Evolutionary conservation across 2,329 filamentous ascomycete species (phyloP), one percentile per base, ranked within the genome.

Genomic region (Penicillium sp.): DNA sequence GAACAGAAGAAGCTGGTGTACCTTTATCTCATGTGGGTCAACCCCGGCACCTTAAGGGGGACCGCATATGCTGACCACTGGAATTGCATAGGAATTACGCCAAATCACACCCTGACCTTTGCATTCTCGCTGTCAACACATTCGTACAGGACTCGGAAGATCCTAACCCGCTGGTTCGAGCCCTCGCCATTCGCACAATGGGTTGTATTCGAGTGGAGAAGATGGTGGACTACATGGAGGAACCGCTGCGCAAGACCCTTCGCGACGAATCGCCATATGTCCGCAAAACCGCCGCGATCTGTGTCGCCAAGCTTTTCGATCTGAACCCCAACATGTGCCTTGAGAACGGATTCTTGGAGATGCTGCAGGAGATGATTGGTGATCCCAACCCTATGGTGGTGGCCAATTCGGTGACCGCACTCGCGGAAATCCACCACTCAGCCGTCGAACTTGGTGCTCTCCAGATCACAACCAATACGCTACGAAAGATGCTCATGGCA

Each of bases 1-100:
- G 95, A 99, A 75, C 95, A 99, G 82, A 99, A 99, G 86, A 99
- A 99, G 82, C 89, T 99, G 65, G 95, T 99, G 19, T 99, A 99
- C 73, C 83, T 99, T 48, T 99, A 99, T 74, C 82, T 99, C 59
- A 99, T 99, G 95, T 96, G 77, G 68, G 86, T 63, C 39, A 53
- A 29, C 35, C 16, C 10, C 35, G 27, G 14, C 21, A 24, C 24
- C 13, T 29, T 46, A 51, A 41, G 31, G 44, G 27, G 49, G 52
- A 51, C 16, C 39, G 45, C 52, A 47, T 52, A 21, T 45, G 52
- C 65, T 71, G 52, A 72, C 57, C 48, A 39, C 52, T 37, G 47
- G 52, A 65, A 60, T 35, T 43, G 31, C 21, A 29, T 63, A 96
- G 92, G 92, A 99, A 99, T 78, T 99, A 99, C 77, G 95, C 95